A percentile compares a stretch with the other conserved stretches of the same genome.
Evolutionary conservation across 2,329 filamentous ascomycete species (phyloP).

Genomic region (Dryadomyces quercus-mongolicae): DNA sequence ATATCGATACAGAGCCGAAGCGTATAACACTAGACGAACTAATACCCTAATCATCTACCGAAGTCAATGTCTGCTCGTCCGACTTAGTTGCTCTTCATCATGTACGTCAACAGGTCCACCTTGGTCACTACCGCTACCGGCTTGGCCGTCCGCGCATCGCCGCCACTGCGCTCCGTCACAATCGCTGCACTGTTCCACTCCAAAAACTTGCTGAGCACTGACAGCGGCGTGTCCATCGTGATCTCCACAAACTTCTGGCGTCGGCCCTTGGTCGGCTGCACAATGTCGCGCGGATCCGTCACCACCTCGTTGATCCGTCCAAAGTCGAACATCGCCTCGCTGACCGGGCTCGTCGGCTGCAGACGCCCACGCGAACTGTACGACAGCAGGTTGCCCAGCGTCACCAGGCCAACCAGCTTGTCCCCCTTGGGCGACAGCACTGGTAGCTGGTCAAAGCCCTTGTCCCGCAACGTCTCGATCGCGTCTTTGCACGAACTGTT

Average conservation of each 20-base stretch:
- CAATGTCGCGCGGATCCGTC: conserved; percentile 67
- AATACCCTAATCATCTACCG: background rate
- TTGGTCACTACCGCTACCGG: conserved; percentile 90
- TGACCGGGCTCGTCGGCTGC: conserved; percentile 58
- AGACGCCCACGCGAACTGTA: conserved; percentile 80
- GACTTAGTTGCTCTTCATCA: too few relatives aligned
- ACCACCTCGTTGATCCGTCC: conserved; percentile 75
- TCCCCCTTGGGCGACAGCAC: conserved; percentile 60
- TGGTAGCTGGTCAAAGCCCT: conserved; percentile 93
- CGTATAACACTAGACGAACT: background rate
- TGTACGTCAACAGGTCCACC: conserved; percentile 86
- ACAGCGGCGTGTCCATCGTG: conserved; percentile 76
- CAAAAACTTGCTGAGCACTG: conserved; percentile 79
- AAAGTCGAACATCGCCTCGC: conserved; percentile 96
- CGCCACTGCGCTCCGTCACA: conserved; percentile 61
- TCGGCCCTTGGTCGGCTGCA: conserved; percentile 13
- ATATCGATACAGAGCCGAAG: background rate
- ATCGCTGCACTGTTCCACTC: conserved; percentile 97
- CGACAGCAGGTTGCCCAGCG: conserved; percentile 84
- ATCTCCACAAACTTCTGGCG: conserved; percentile 74
- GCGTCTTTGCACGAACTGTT: conserved; percentile 68
- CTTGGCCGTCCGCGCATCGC: conserved; percentile 47
- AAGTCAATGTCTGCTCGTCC: too few relatives aligned
- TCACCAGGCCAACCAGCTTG: conserved; percentile 82
- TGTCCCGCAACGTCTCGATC: conserved; percentile 96